Evolutionary conservation across 768 basidiomycete species (phyloP).

Genomic region (Trametes villosa): DNA sequence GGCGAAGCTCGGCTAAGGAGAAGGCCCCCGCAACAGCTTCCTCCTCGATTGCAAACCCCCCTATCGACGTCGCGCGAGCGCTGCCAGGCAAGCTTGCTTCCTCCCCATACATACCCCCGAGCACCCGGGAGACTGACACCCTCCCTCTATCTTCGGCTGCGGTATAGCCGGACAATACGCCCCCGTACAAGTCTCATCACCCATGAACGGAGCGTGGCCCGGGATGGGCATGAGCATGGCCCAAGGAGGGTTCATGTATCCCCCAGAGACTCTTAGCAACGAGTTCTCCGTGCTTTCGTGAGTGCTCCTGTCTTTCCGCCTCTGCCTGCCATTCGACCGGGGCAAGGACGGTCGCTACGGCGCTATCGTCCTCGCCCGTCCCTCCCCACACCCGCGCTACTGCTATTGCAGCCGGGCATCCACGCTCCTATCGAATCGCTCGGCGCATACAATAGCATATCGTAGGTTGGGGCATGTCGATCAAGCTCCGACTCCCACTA

Average conservation of each 20-base stretch:
- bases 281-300: slow-evolving; percentile 84
- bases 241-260: slow-evolving; percentile 63
- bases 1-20: slow-evolving; percentile 55
- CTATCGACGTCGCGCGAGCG: slow-evolving; percentile 30
- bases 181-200: slow-evolving; percentile 27
- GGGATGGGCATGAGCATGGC: slow-evolving; percentile 50
- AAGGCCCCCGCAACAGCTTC: slow-evolving; percentile 37
- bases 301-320: slow-evolving; percentile 30
- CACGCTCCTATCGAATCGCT: too few species aligned
- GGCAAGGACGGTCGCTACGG: too few species aligned
- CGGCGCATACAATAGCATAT: too few species aligned
- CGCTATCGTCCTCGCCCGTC: too few species aligned
- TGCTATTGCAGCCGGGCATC: too few species aligned
- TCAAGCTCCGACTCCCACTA: too few species aligned
- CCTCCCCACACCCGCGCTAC: too few species aligned
- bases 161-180: slow-evolving; percentile 26
- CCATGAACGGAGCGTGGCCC: slow-evolving; percentile 54
- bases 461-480: too few species aligned
- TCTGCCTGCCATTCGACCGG: background rate
- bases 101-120: background rate
- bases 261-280: slow-evolving; percentile 75
- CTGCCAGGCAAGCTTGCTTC: slow-evolving; percentile 30
- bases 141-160: background rate
- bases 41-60: slow-evolving; percentile 32
- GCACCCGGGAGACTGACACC: background rate